Percentiles rank a stretch among this genome's conserved stretches.
Conservation (phyloP, 2,329 filamentous ascomycete species). For the Sporothrix curviconia region DNA sequence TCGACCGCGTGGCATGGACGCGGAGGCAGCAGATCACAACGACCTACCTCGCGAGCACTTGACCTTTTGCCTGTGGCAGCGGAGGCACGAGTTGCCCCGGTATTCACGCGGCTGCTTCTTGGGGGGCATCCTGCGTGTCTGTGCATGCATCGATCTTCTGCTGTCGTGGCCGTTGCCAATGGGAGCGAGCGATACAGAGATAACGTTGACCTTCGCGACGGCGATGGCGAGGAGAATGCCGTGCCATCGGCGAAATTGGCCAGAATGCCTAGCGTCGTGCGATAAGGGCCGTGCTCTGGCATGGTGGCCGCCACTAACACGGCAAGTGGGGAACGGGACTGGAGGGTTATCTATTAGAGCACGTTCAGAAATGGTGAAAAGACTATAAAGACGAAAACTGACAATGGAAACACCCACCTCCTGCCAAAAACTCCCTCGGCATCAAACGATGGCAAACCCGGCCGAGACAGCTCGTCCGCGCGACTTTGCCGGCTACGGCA, state of each 20-base stretch:
- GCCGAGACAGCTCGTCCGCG: not conserved
- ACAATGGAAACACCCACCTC: too few relatives aligned
- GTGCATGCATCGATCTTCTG: not conserved
- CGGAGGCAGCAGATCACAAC: too few relatives aligned
- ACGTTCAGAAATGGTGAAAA: too few relatives aligned
- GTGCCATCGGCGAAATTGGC: not conserved
- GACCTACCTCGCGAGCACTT: conserved; percentile 8
- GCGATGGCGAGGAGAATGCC: too few relatives aligned
- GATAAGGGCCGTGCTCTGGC: not conserved
- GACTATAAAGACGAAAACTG: too few relatives aligned
- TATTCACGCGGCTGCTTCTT: conserved; percentile 3
- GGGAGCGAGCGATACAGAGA: not conserved
- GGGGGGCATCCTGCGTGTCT: not conserved
- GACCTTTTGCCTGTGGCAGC: conserved; percentile 12
- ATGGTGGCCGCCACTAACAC: too few relatives aligned
- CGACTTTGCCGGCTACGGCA: not conserved
- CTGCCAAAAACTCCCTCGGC: too few relatives aligned
- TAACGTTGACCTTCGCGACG: too few relatives aligned
- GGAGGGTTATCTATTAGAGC: too few relatives aligned
- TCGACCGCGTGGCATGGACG: too few relatives aligned
- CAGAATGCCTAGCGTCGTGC: not conserved
- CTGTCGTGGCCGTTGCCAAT: too few relatives aligned
- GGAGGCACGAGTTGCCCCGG: conserved; percentile 7
- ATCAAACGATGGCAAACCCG: not conserved
- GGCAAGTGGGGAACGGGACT: too few relatives aligned